Base-by-base conservation (phyloP, 2,329 filamentous ascomycete species). In the Xylariaceae sp. region DNA sequence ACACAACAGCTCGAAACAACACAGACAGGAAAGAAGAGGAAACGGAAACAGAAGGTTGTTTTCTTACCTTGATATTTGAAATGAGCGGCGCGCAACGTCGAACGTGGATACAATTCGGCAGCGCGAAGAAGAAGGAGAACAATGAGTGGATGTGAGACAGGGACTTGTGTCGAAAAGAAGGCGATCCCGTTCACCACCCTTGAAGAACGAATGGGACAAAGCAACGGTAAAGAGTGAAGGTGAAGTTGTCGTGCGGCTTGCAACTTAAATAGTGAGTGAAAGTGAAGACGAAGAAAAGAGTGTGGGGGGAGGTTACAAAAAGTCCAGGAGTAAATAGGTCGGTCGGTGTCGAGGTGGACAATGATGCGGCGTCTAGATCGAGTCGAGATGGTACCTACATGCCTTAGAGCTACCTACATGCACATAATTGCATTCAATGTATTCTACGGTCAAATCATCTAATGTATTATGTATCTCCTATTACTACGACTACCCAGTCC, bases 51-150 rank as follows among this genome's bases (percentile, higher is more conserved):
- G 23, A 5, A 30, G 23, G 23, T 30, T 30, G 23, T 30, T 30
- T 30, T 30, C 23, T 30, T 30, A 30, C 23, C 23, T 30, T 30
- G 23, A 30, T 30, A 30, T 30, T 5, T 66, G 71, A 50, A 50
- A 70, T 55, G 70, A 72, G 67, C 64, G 70, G 62, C 66, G 64
- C 67, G 67, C 69, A 68, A 69, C 68, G 69, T 67, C 44, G 53
- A 64, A 30, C 17, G 23, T 30, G 23, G 17, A 18, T 18, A 18
- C 17, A 18, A 18, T 66, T 64, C 68, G 71, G 69, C 70, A 57
- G 63, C 23, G 23, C 23, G 23, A 30, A 30, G 3, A 30, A 30
- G 23, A 30, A 30, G 23, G 3, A 30, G 23, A 64, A 69, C 66
- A 71, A 72, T 65, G 69, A 71, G 61, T 10, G 64, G 66, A 67